Evolutionary conservation across 2,329 filamentous ascomycete genomes (phyloP).

Genomic region (Blumeriella jaapii): DNA sequence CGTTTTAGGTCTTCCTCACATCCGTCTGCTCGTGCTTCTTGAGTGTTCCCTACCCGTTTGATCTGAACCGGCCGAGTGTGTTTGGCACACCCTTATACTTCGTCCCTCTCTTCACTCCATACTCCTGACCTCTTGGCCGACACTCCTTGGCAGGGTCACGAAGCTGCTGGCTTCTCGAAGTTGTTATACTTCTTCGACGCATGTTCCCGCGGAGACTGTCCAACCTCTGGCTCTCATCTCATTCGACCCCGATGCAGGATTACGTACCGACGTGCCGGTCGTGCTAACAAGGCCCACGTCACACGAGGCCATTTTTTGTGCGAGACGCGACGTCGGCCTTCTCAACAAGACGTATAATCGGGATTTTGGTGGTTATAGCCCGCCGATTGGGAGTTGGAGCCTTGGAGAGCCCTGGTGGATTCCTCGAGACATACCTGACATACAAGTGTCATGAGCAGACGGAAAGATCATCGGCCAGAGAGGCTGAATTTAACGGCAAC

Average conservation of each 20-base stretch:
- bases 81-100: neutral
- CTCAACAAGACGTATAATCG: too few relatives aligned
- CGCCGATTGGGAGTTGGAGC: constrained; percentile 5
- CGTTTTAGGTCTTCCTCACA: constrained; percentile 19
- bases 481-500: constrained; percentile 9
- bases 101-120: neutral
- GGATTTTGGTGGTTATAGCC: too few relatives aligned
- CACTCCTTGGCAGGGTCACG: constrained; percentile 6
- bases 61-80: neutral
- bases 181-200: constrained; percentile 4
- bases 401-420: constrained; percentile 9
- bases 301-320: constrained; percentile 8
- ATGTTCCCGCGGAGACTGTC: constrained; percentile 1
- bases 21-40: constrained; percentile 12
- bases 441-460: constrained; percentile 14
- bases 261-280: constrained; percentile 14
- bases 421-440: constrained; percentile 5
- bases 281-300: constrained; percentile 19
- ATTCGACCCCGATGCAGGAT: constrained; percentile 21
- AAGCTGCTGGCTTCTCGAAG: constrained; percentile 15
- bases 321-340: constrained; percentile 20
- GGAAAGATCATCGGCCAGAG: too few relatives aligned
- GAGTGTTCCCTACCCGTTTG: constrained; percentile 7
- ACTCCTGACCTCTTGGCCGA: constrained; percentile 4
- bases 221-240: constrained; percentile 7